Evolutionary conservation across 1,139 yeast species (phyloP).

Genomic region (Candida sp.): DNA sequence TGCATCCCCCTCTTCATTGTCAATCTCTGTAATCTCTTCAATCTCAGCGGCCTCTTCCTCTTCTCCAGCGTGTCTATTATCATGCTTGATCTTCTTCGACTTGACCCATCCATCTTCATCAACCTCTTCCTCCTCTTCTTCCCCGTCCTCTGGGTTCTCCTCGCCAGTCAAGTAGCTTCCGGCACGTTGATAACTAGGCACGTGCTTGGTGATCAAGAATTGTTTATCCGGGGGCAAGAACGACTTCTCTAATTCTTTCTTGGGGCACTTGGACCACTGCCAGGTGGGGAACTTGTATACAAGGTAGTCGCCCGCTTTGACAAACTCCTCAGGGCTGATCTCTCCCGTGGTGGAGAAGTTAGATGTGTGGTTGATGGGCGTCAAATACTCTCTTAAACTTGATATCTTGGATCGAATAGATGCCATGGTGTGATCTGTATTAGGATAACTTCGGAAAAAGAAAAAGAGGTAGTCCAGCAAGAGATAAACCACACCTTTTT

Average conservation of each 20-base stretch:
- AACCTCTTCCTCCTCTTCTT: constrained; percentile 38
- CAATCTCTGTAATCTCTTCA: constrained; percentile 44
- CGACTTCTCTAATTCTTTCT: constrained; percentile 55
- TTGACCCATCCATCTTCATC: constrained; percentile 68
- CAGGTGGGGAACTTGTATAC: constrained; percentile 95
- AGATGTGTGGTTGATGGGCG: constrained; percentile 86
- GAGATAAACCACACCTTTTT: neutral
- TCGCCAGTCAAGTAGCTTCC: constrained; percentile 53
- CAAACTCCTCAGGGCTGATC: constrained; percentile 93
- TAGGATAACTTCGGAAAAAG: neutral
- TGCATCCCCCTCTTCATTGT: constrained; percentile 32
- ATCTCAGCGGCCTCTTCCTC: constrained; percentile 12
- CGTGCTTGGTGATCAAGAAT: constrained; percentile 84
- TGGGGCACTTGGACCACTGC: constrained; percentile 86
- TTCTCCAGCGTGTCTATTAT: neutral
- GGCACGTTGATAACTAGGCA: constrained; percentile 84
- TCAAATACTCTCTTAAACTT: constrained; percentile 86
- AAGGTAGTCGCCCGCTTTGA: constrained; percentile 90
- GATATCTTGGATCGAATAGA: constrained; percentile 77
- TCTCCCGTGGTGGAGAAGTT: constrained; percentile 88
- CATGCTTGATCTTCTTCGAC: constrained; percentile 16
- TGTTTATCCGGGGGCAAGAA: constrained; percentile 90
- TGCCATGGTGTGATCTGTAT: constrained; percentile 1
- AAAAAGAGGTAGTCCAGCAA: neutral
- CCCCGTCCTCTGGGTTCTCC: constrained; percentile 36